These are phyloP conservation scores for Apiospora marii DNA, from an alignment of 2,329 filamentous ascomycete species.

Conservation along the genomic window DNA sequence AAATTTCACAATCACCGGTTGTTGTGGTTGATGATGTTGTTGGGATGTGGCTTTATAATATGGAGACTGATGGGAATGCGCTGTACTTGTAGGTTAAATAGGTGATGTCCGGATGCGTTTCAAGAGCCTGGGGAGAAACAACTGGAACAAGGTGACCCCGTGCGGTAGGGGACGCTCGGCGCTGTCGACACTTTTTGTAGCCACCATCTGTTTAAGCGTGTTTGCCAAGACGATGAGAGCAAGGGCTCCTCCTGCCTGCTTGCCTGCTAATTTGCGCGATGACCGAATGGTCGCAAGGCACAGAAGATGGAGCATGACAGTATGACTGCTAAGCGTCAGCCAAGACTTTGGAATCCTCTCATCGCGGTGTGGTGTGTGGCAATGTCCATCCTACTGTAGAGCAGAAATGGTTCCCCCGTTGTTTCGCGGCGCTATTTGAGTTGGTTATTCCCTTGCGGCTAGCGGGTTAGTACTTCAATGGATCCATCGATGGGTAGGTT, in stretches of 20 bases:
- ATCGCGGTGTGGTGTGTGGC: conserved; percentile 11
- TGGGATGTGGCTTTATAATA: conserved; percentile 8
- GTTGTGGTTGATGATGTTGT: conserved; percentile 3
- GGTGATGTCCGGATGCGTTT: conserved; percentile 12
- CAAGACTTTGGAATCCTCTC: background rate
- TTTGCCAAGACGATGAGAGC: background rate
- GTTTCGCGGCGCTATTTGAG: background rate
- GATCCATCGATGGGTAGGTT: background rate
- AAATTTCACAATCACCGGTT: background rate
- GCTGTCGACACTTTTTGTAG: background rate
- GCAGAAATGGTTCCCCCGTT: background rate
- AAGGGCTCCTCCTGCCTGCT: background rate
- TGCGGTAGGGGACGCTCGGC: background rate
- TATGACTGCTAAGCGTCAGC: conserved; percentile 11
- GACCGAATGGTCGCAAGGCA: conserved; percentile 9
- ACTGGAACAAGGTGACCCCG: background rate
- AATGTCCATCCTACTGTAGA: background rate
- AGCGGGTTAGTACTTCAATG: background rate
- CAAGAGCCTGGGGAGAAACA: background rate
- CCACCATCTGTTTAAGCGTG: background rate
- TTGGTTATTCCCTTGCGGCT: background rate
- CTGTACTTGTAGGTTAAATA: conserved; percentile 3
- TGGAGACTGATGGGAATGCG: conserved; percentile 1
- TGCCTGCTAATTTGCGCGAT: background rate
- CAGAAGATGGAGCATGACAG: background rate